Evolutionary conservation across 2,329 filamentous ascomycete genomes (phyloP), one percentile per base, ranked within the genome.

Genomic region (Phaeophleospora eucalypticola): DNA sequence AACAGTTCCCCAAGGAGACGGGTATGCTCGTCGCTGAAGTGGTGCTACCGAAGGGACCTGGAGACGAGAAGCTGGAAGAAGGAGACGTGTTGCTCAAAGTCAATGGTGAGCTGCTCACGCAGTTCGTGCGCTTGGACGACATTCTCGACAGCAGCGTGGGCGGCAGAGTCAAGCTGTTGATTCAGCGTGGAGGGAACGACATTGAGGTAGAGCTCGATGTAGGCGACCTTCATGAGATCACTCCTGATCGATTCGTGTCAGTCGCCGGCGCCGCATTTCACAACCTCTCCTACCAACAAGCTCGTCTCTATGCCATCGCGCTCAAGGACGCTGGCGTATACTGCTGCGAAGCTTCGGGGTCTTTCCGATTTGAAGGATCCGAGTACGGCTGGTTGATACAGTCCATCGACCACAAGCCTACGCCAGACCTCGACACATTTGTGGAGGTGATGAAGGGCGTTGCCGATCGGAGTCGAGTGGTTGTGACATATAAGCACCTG

Each of bases 21-120:
- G 94, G 93, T 63, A 90, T 98, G 88, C 80, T 98, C 20, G 91
- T 96, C 10, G 91, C 90, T 16, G 94, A 98, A 71, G 95, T 96
- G 51, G 83, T 97, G 12, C 79, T 98, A 7, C 91, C 93, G 0
- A 82, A 90, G 58, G 94, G 93, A 0, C 94, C 93, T 18, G 93
- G 86, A 0, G 81, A 95, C 63, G 75, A 78, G 45, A 91, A 94
- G 68, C 80, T 98, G 19, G 86, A 95, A 66, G 93, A 98, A 68
- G 93, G 93, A 37, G 93, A 98, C 67, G 85, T 98, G 18, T 73
- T 98, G 53, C 76, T 97, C 60, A 89, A 95, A 68, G 87, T 97
- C 57, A 97, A 98, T 64, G 89, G 83, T 48, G 86, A 96, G 68
- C 80, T 97, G 40, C 78, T 98, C 36, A 96, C 90, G 1, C 88